Evolutionary conservation across 2,329 filamentous ascomycete species (phyloP), one percentile per base, ranked within the genome.

Genomic region (Alternaria sp.): DNA sequence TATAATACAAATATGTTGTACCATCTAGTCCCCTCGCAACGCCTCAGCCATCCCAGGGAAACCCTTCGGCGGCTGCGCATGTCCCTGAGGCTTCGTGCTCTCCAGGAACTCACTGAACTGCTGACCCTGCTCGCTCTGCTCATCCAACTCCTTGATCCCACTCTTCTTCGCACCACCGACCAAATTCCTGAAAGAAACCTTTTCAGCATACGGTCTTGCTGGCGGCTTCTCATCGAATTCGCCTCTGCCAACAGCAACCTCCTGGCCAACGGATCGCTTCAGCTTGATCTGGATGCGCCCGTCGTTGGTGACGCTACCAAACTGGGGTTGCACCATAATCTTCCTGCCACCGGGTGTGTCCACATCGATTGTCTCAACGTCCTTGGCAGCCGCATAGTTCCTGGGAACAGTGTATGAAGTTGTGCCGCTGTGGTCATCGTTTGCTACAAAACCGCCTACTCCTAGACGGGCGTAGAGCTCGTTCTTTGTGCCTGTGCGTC

Each of bases 281-380:
- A 78, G 20, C 49, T 75, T 72, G 55, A 79, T 62, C 21, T 75
- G 70, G 4, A 80, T 71, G 25, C 74, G 66, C 8, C 76, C 78
- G 30, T 77, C 69, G 47, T 73, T 74, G 3, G 60, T 67, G 28
- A 80, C 75, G 61, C 68, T 66, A 7, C 61, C 86, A 44, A 80
- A 81, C 46, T 79, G 75, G 2, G 86, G 83, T 18, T 82, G 80
- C 23, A 86, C 84, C 79, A 81, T 84, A 59, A 87, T 76, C 69
- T 87, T 88, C 60, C 81, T 82, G 58, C 87, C 87, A 49, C 86
- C 86, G 2, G 77, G 75, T 6, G 68, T 78, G 64, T 57, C 79
- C 44, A 83, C 68, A 23, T 84, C 84, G 3, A 82, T 75, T 3
- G 82, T 80, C 26, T 80, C 75, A 45, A 77, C 70, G 60, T 74